These are phyloP conservation scores for Prototheca cutis DNA, from an alignment of 163 green algal species.

Conservation along the genomic window DNA sequence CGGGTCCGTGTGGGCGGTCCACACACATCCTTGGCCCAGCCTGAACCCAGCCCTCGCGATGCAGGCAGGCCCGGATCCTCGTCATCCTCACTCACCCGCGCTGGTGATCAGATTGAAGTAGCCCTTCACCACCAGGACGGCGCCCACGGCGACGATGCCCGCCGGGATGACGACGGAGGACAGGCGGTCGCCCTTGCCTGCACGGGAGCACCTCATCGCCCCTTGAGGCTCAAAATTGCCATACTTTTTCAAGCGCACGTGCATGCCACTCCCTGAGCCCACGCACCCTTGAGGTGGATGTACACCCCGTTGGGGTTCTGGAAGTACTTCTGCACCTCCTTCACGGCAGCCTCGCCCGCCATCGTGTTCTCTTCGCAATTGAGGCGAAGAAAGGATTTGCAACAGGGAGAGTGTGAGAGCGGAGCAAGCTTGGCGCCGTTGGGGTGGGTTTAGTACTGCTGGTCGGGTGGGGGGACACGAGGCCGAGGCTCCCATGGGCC, in stretches of 20 bases:
- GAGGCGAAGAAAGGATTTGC: not conserved
- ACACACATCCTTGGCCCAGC: too few species aligned
- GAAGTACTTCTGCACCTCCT: constrained; percentile 4
- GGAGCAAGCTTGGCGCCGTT: not conserved
- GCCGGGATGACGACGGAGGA: constrained; percentile 8
- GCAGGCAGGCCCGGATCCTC: too few species aligned
- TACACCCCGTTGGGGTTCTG: not conserved
- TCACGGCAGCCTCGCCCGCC: not conserved
- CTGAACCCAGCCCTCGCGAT: too few species aligned
- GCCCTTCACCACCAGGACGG: not conserved
- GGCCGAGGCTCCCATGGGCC: too few species aligned
- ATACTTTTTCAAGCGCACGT: too few species aligned
- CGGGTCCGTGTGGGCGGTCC: too few species aligned
- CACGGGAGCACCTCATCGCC: too few species aligned
- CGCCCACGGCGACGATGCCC: not conserved
- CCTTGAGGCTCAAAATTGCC: too few species aligned
- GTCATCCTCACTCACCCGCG: constrained; percentile 4
- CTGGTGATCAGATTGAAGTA: constrained; percentile 5
- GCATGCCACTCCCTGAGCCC: too few species aligned
- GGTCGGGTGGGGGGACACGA: too few species aligned
- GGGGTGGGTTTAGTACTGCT: too few species aligned
- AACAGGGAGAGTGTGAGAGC: not conserved
- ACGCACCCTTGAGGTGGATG: constrained; percentile 2
- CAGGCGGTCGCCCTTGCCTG: constrained; percentile 9
- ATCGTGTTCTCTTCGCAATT: not conserved